Conservation (phyloP, 2,329 filamentous ascomycete species). For the Keithomyces neogunnii region DNA sequence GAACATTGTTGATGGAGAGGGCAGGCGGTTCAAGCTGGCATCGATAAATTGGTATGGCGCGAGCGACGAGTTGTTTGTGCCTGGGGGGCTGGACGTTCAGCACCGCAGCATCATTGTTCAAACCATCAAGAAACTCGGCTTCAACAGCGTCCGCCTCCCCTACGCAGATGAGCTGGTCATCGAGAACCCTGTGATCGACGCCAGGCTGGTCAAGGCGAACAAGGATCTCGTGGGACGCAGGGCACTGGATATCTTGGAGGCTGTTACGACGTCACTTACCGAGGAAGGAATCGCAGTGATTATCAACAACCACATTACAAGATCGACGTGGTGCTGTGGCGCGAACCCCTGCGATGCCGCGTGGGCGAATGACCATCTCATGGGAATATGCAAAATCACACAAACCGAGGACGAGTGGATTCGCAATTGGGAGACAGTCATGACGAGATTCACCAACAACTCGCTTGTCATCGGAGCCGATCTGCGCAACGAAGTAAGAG, state of each 20-base stretch:
- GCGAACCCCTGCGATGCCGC: slow-evolving; percentile 58
- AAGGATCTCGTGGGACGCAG: slow-evolving; percentile 46
- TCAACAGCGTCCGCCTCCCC: slow-evolving; percentile 62
- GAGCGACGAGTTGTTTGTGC: slow-evolving; percentile 57
- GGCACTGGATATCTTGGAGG: slow-evolving; percentile 54
- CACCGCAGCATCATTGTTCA: slow-evolving; percentile 53
- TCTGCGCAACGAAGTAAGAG: slow-evolving; percentile 60
- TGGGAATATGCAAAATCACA: slow-evolving; percentile 47
- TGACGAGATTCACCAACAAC: slow-evolving; percentile 50
- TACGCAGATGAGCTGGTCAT: slow-evolving; percentile 63
- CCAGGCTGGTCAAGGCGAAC: slow-evolving; percentile 45
- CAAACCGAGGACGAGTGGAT: slow-evolving; percentile 62
- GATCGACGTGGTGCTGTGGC: slow-evolving; percentile 61
- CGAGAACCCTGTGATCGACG: slow-evolving; percentile 45
- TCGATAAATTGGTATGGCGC: slow-evolving; percentile 66
- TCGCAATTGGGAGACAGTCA: slow-evolving; percentile 56
- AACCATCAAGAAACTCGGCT: slow-evolving; percentile 53
- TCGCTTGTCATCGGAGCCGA: slow-evolving; percentile 57
- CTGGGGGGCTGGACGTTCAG: slow-evolving; percentile 53
- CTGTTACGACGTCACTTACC: slow-evolving; percentile 50
- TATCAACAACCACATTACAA: slow-evolving; percentile 64
- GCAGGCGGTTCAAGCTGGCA: slow-evolving; percentile 51
- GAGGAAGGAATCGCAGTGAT: slow-evolving; percentile 56
- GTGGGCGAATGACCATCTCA: slow-evolving; percentile 58
- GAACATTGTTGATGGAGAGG: slow-evolving; percentile 49